Evolutionary conservation across 345 rosid species (phyloP), one percentile per base, ranked within the genome.

Genomic region (Melaleuca alternifolia): DNA sequence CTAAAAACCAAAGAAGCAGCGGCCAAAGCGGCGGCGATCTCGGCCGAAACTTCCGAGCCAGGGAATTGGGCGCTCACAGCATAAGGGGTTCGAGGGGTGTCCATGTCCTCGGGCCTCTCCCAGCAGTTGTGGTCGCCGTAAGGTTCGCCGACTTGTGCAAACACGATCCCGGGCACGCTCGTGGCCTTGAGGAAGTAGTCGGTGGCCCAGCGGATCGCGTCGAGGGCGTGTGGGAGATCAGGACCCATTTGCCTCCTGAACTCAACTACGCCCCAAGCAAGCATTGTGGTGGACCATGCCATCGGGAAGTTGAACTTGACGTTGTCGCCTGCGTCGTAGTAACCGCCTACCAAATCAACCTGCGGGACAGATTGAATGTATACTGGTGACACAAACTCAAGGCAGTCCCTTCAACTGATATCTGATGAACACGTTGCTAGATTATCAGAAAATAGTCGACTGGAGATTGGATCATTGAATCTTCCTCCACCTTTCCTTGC

Each of bases 41-140:
- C 99, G 8, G 91, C 98, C 10, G 98, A 92, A 41, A 96, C 93
- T 81, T 96, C 98, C 4, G 99, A 94, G 23, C 99, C 99, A 5
- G 99, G 99, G 85, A 86, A 91, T 65, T 89, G 87, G 30, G 86
- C 65, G 48, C 91, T 92, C 26, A 96, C 93, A 44, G 90, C 92
- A 88, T 90, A 97, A 44, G 94, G 91, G 81, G 93, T 96, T 84
- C 98, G 89, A 10, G 93, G 88, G 1, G 97, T 95, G 91, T 96
- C 99, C 98, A 97, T 97, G 89, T 97, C 99, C 91, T 97, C 98
- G 21, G 99, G 98, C 89, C 99, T 94, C 87, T 95, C 95, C 98
- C 99, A 96, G 90, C 98, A 96, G 85, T 89, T 85, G 87, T 95
- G 98, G 51, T 95, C 99, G 48, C 89, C 41, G 79, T 88, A 85